Base-by-base conservation (phyloP, 2,329 filamentous ascomycete species). In the Didymellaceae sp. region DNA sequence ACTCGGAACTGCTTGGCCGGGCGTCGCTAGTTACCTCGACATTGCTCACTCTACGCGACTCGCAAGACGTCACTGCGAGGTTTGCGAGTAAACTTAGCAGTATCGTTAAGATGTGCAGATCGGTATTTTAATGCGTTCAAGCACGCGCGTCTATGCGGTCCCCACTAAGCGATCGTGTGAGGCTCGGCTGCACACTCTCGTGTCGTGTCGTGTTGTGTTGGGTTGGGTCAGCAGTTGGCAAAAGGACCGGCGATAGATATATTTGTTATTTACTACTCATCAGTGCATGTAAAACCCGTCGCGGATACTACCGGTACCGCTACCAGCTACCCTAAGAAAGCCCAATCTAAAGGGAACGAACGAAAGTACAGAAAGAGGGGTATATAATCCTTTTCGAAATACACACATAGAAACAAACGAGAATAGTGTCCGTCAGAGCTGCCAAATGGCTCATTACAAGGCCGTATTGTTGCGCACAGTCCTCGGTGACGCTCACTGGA, bases 401-500 rank as follows among this genome's bases (percentile, higher is more conserved):
- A 50, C 46, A 46, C 44, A 44, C 33, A 28, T 34, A 50, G 17
- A 18, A 25, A 14, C 32, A 34, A 25, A 35, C 9, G 9, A 31
- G 31, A n/a, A 14, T 6, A 11, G 26, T 10, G 14, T 26, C 10
- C 11, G 16, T 37, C 31, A 18, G 6, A 35, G 26, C 14, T 17
- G 22, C 40, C 21, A 26, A n/a, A 35, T 4, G 30, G 31, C 28
- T 43, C 40, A 43, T 43, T 43, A 43, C 40, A 43, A 43, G 7
- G 22, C 35, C 20, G 9, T 40, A 40, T 24, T 38, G 34, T 16
- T 11, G 13, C 9, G 37, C 22, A 40, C 11, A 13, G 20, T 7
- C 50, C 58, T 70, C 49, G 68, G 63, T 52, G 71, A 71, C 18
- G 68, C 68, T 50, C 59, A 71, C 51, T 70, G 63, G 53, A 72